Evolutionary conservation across 1,284 basidiomycete species (phyloP).

Genomic region (Ganoderma sinense): DNA sequence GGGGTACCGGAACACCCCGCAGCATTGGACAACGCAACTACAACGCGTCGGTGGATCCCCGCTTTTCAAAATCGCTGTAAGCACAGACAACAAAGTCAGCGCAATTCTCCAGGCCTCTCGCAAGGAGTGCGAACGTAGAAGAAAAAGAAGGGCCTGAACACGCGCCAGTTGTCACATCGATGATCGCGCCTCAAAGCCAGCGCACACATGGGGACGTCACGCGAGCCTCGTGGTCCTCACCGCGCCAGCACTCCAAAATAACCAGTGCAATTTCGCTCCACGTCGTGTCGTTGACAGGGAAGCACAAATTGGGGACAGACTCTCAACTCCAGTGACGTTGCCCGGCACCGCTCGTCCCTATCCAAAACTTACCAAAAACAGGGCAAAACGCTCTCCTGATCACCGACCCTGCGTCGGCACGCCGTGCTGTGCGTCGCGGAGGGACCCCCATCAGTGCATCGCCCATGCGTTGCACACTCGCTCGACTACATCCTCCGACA

Average conservation of each 20-base stretch:
- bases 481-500: neutral
- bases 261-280: neutral
- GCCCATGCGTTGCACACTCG: neutral
- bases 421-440: neutral
- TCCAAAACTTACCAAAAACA: neutral
- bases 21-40: neutral
- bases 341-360: neutral
- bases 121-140: neutral
- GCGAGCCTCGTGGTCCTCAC: slow-evolving; percentile 22
- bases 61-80: neutral
- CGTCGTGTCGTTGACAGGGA: neutral
- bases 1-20: slow-evolving; percentile 7
- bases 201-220: slow-evolving; percentile 14
- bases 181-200: neutral
- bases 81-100: neutral
- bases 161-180: neutral
- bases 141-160: neutral
- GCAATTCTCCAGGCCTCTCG: neutral
- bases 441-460: neutral
- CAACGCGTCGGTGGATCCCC: neutral
- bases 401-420: neutral
- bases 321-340: neutral
- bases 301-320: neutral
- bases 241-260: slow-evolving; percentile 17
- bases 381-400: neutral